Conservation (phyloP, 164 flowering plant species). For the Macadamia tetraphylla region DNA sequence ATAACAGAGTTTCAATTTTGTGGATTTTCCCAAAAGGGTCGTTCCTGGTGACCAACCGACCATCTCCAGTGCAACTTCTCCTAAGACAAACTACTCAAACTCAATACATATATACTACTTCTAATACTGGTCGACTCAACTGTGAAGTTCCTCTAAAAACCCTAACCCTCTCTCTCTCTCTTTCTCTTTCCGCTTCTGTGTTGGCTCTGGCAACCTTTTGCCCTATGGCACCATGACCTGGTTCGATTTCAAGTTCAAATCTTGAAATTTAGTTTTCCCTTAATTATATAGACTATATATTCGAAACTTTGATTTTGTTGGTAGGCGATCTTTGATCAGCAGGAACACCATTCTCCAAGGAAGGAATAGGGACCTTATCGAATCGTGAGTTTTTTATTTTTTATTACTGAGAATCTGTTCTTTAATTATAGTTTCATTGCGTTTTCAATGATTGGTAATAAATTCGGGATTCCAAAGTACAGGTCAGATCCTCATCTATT, state of each 20-base stretch:
- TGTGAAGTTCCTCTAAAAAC: no score
- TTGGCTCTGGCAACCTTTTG: not conserved
- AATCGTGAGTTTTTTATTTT: not conserved
- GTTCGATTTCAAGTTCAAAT: not conserved
- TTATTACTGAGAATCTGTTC: not conserved
- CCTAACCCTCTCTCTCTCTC: no score
- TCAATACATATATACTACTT: no score
- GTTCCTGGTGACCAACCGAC: no score
- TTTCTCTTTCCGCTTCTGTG: no score
- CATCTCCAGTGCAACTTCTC: no score
- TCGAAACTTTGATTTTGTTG: not conserved
- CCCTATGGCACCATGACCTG: not conserved
- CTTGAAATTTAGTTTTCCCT: not conserved
- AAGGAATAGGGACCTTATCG: not conserved
- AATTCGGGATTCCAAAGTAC: not conserved
- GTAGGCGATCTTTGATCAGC: not conserved
- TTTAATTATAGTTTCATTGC: not conserved
- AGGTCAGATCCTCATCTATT: constrained; percentile 10
- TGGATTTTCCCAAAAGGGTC: no score
- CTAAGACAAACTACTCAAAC: no score
- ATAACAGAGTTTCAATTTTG: no score
- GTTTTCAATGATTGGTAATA: not conserved
- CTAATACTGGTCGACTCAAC: no score
- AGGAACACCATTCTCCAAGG: not conserved
- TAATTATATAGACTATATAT: not conserved